phyloP scores from a whole-genome alignment of 1,284 basidiomycete genomes.

The Ganoderma sinense region DNA sequence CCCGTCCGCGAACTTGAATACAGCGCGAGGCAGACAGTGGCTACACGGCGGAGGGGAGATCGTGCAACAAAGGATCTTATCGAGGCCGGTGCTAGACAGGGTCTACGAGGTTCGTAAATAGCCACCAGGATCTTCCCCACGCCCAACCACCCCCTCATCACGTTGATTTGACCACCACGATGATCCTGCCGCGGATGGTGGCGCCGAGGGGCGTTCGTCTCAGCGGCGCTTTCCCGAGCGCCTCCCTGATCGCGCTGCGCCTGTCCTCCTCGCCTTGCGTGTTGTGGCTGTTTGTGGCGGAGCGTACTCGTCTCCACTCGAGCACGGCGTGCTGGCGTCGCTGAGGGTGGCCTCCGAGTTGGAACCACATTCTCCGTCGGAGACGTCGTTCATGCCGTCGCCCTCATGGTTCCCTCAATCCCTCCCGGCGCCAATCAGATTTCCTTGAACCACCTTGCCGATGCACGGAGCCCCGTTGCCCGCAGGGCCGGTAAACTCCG shows the following conservation, averaged over 20 bases:
- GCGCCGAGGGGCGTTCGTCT: neutral
- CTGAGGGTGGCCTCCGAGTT: neutral
- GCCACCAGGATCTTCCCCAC: slow-evolving; percentile 1
- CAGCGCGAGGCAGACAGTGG: neutral
- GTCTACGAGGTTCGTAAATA: neutral
- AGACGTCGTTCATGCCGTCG: neutral
- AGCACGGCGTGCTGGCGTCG: neutral
- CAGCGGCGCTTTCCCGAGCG: neutral
- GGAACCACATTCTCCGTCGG: neutral
- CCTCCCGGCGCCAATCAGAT: slow-evolving; percentile 1
- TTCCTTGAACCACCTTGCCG: slow-evolving; percentile 4
- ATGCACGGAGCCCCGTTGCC: neutral
- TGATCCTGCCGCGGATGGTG: neutral
- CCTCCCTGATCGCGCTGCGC: neutral
- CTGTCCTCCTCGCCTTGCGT: neutral
- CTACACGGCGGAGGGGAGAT: neutral
- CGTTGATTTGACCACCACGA: neutral
- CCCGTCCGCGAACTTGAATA: neutral
- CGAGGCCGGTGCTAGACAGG: neutral
- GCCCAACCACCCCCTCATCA: slow-evolving; percentile 3
- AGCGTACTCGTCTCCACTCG: neutral
- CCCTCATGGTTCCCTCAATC: slow-evolving; percentile 1
- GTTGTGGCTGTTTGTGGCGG: neutral
- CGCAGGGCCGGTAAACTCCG: neutral
- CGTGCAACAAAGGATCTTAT: neutral